Evolutionary conservation across 441 rosid genomes (phyloP).

Genomic region (Erodium trifolium): DNA sequence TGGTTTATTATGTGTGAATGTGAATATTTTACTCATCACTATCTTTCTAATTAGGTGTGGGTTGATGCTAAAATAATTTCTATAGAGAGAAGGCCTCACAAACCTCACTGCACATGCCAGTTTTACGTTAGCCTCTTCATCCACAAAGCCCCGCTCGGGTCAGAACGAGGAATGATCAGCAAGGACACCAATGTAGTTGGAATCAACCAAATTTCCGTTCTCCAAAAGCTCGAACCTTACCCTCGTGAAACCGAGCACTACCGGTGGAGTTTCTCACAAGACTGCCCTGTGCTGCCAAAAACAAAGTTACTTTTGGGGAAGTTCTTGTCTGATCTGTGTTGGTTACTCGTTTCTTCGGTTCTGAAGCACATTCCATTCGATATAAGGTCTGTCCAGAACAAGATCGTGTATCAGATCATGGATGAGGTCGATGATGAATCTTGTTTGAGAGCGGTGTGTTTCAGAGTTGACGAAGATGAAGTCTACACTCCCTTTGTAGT

Average conservation of each 20-base stretch:
- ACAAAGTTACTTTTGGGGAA: slow-evolving; percentile 54
- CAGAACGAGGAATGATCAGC: slow-evolving; percentile 42
- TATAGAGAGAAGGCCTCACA: slow-evolving; percentile 71
- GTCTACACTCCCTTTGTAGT: slow-evolving; percentile 34
- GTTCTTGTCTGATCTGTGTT: slow-evolving; percentile 58
- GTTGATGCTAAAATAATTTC: slow-evolving; percentile 69
- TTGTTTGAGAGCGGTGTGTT: slow-evolving; percentile 34
- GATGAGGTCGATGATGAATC: slow-evolving; percentile 26
- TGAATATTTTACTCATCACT: not conserved
- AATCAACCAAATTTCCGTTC: slow-evolving; percentile 48
- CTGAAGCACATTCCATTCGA: slow-evolving; percentile 42
- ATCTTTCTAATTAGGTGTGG: slow-evolving; percentile 47
- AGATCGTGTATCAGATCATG: slow-evolving; percentile 57
- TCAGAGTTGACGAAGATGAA: slow-evolving; percentile 37
- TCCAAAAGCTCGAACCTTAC: slow-evolving; percentile 46
- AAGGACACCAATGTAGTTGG: slow-evolving; percentile 39
- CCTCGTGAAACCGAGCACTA: slow-evolving; percentile 42
- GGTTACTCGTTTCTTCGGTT: slow-evolving; percentile 57
- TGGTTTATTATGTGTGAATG: no score
- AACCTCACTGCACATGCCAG: slow-evolving; percentile 49
- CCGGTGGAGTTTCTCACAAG: slow-evolving; percentile 58
- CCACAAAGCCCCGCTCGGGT: slow-evolving; percentile 49
- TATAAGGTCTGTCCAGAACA: slow-evolving; percentile 46
- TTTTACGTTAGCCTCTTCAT: slow-evolving; percentile 45
- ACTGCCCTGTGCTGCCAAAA: slow-evolving; percentile 43